Evolutionary conservation across 2,329 filamentous ascomycete species (phyloP), one percentile per base, ranked within the genome.

Genomic region (Sclerotinia subarctica): DNA sequence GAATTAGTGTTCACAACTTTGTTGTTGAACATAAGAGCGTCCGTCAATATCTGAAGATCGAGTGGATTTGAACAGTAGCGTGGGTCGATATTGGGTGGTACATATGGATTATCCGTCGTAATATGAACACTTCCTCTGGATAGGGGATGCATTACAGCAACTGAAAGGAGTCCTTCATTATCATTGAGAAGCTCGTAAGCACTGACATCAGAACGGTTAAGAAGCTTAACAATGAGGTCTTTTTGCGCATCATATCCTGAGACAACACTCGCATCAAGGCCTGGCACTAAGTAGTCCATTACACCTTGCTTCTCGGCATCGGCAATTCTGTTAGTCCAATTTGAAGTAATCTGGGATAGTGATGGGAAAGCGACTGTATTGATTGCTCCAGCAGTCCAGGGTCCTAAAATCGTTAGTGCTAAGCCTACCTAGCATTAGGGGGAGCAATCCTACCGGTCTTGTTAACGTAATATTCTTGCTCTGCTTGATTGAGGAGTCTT

Each of bases 71-170:
- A 71, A 24, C 70, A 73, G 42, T 71, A 74, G 13, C 73, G 71
- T 29, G 72, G 73, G 69, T 88, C 82, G 73, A 87, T 86, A 17
- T 80, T 76, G 0, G 83, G 81, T 17, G 78, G 71, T 3, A 79
- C 78, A 13, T 77, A 75, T 13, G 80, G 74, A 42, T 82, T 78
- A 0, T 78, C 68, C 1, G 79, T 78, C 7, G 77, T 74, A 69
- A 88, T 85, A 76, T 89, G 86, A 62, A 86, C 82, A 63, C 79
- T 81, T 1, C 87, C 87, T 1, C 86, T 82, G 1, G 84, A 85
- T 74, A 86, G 84, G 0, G 87, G 77, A 68, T 81, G 88, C 68
- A 83, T 82, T 57, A 84, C 77, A 1, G 73, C 68, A 26, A 74
- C 70, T 49, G 73, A 71, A 32, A 73, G 68, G 51, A 73, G 70